Base-by-base conservation (phyloP, 139 green algal species). In the Tetratostichococcus sp. region DNA sequence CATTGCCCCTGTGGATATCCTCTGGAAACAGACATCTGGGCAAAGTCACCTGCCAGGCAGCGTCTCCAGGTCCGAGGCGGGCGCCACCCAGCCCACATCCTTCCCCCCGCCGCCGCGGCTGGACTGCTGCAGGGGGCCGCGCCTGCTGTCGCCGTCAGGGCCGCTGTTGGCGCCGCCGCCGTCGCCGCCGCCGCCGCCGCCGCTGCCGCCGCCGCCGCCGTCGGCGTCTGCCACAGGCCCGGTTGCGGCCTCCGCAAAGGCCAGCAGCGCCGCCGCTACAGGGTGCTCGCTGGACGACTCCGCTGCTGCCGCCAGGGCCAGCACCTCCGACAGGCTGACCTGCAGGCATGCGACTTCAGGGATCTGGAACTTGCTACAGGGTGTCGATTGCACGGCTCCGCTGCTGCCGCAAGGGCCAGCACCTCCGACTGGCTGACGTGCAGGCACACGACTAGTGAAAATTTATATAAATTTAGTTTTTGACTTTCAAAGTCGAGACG, bases 271-370 rank as follows among this genome's bases (percentile, higher is more conserved):
- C 0, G 57, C 67, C 0, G 91, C 95, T 43, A 98, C 78, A 0
- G 95, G 95, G 82, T 99, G 95, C 82, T 98, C 93, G 65, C 84
- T 94, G 43, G 80, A 71, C 23, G 65, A 74, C 86, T 99, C 95
- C 28, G 92, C 86, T 1, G 91, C 87, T 1, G 86, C 89, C 14
- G 86, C 86, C 67, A 97, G 77, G 43, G 50, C 25, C 16, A 90
- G 32, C 4, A 97, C 69, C 50, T 93, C 87, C 1, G 74, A 71
- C 25, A 79, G 68, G 0, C 62, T 22, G 26, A 81, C 28, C 65
- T 78, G 65, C n/a, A 57, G 6, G 25, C 34, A 39, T 19, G n/a
- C 39, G n/a, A 16, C 69, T 28, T n/a, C n/a, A n/a, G n/a, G n/a
- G n/a, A n/a, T n/a, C n/a, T n/a, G n/a, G n/a, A n/a, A n/a, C n/a